Evolutionary conservation across 176 grass and related monocot species (phyloP), one percentile per base, ranked within the genome.

Genomic region (Ensete ventricosum): DNA sequence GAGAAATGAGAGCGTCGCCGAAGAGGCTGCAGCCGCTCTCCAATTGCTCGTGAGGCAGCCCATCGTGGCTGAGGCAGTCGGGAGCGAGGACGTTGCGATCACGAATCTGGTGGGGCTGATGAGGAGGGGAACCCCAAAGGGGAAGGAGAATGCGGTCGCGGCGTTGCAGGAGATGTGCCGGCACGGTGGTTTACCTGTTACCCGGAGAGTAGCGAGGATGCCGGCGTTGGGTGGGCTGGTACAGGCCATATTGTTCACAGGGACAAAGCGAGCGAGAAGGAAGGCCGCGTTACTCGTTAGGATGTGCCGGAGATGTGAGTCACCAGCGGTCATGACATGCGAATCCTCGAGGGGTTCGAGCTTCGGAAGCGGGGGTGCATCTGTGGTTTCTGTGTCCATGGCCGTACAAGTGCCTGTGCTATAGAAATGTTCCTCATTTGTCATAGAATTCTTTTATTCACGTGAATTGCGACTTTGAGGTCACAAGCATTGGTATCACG

Each of bases 21-120:
- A 96, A 86, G 92, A 96, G 82, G 92, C 92, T 11, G 86, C 92
- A 16, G 92, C 89, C 24, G 92, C 92, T 54, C 77, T 96, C 79
- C 82, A 89, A 54, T 74, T 96, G 66, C 82, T 92, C 17, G 79
- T 91, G 73, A 92, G 87, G 50, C 86, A 96, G 55, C 80, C 82
- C 54, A 78, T 73, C 25, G 83, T 96, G 0, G 89, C 88, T 13
- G 77, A 92, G 76, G 77, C 80, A 19, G 87, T 91, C 27, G 92
- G 80, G 24, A 84, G 84, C 74, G 83, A 78, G 0, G 86, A 96
- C 75, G 79, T 67, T 19, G 79, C 88, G 76, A 75, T 96, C 67
- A 80, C 77, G 17, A 84, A 87, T 80, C 83, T 96, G 3, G 71
- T 96, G 23, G 84, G 80, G 25, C 82, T 96, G 54, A 87, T 96